Conservation (phyloP, 1,284 basidiomycete genomes). For the Microstroma glucosiphilum region DNA sequence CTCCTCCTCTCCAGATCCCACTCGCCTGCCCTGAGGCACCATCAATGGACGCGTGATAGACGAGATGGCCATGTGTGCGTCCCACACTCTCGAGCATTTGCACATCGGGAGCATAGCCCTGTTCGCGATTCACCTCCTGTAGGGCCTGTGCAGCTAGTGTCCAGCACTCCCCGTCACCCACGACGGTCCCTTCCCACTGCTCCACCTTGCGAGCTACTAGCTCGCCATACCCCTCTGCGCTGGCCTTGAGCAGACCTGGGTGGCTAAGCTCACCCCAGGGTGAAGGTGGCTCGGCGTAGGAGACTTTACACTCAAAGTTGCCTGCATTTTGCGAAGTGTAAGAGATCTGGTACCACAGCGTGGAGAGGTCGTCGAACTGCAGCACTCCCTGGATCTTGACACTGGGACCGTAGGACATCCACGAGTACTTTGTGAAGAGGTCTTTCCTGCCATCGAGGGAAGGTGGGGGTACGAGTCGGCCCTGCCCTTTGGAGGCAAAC, state of each 20-base stretch:
- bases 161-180: constrained; percentile 17
- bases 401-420: not conserved
- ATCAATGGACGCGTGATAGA: constrained; percentile 11
- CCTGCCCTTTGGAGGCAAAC: constrained; percentile 2
- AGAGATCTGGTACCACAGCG: constrained; percentile 6
- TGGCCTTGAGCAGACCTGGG: not conserved
- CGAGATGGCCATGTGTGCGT: constrained; percentile 11
- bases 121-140: constrained; percentile 1
- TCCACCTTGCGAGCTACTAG: constrained; percentile 10
- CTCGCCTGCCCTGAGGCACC: not conserved
- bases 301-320: not conserved
- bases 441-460: constrained; percentile 5
- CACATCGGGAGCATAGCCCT: not conserved
- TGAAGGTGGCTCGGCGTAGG: not conserved
- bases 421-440: constrained; percentile 5
- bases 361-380: constrained; percentile 3
- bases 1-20: constrained; percentile 15
- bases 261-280: constrained; percentile 6
- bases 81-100: constrained; percentile 7
- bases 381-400: not conserved
- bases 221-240: constrained; percentile 9
- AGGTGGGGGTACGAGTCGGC: not conserved
- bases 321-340: not conserved
- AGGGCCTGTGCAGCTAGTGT: constrained; percentile 13
- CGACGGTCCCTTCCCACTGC: not conserved